Evolutionary conservation across 345 rosid genomes (phyloP).

Genomic region (Syzygium grande): DNA sequence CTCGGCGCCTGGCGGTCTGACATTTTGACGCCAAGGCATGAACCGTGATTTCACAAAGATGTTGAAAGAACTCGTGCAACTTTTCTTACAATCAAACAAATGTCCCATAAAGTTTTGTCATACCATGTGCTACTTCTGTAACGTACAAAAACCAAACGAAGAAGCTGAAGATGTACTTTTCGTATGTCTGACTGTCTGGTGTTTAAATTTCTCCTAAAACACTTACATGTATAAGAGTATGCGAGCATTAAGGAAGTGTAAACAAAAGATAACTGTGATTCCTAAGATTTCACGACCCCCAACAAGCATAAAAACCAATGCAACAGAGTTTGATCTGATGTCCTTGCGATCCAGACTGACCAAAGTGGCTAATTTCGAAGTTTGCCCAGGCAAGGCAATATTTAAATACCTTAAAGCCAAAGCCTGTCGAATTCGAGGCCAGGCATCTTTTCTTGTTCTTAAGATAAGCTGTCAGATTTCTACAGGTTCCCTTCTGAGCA

Average conservation of each 20-base stretch:
- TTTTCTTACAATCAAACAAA: background rate
- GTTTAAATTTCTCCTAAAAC: background rate
- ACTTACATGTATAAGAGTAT: background rate
- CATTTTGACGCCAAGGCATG: background rate
- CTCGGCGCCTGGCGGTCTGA: background rate
- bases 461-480: background rate
- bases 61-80: fast-evolving
- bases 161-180: background rate
- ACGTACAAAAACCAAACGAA: background rate
- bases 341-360: background rate
- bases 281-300: background rate
- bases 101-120: background rate
- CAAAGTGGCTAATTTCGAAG: background rate
- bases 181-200: background rate
- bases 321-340: background rate
- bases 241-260: background rate
- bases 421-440: background rate
- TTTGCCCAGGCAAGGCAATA: background rate
- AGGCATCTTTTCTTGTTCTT: background rate
- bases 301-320: background rate
- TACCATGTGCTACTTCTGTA: background rate
- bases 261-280: background rate
- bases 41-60: background rate
- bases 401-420: background rate
- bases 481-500: background rate